Conservation (phyloP, 2,329 filamentous ascomycete species). For the Claviceps fusiformis region DNA sequence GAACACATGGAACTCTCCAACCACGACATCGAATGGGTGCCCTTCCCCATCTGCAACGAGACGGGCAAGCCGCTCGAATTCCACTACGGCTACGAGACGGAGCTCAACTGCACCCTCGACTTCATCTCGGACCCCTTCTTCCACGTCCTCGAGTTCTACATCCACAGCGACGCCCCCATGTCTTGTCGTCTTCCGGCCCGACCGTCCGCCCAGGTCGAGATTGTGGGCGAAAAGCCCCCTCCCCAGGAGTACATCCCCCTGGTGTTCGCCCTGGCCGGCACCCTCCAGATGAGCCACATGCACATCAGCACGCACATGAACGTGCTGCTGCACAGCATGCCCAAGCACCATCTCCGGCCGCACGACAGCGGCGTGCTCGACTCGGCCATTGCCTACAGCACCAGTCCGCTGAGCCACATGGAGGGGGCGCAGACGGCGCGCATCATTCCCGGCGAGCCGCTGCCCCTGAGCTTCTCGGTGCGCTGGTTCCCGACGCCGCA, state of each 20-base stretch:
- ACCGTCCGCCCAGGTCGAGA: conserved; percentile 44
- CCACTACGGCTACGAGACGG: conserved; percentile 68
- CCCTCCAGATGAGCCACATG: conserved; percentile 75
- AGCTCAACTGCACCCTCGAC: conserved; percentile 73
- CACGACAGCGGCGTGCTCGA: conserved; percentile 69
- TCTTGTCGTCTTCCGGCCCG: conserved; percentile 79
- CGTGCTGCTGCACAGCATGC: conserved; percentile 62
- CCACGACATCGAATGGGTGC: conserved; percentile 80
- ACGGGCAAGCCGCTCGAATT: conserved; percentile 72
- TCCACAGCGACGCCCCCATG: conserved; percentile 89
- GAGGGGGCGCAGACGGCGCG: conserved; percentile 40
- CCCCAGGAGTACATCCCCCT: conserved; percentile 62
- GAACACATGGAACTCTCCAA: conserved; percentile 74
- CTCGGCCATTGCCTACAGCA: conserved; percentile 75
- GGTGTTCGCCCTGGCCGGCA: conserved; percentile 79
- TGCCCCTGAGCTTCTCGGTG: conserved; percentile 68
- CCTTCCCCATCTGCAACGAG: conserved; percentile 84
- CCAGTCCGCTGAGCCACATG: conserved; percentile 54
- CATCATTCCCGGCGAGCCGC: conserved; percentile 74
- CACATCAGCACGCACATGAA: conserved; percentile 87
- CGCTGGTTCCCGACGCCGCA: conserved; percentile 72
- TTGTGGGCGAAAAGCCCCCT: conserved; percentile 35
- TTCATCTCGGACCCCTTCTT: conserved; percentile 69
- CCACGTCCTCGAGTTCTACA: conserved; percentile 90
- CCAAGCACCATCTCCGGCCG: conserved; percentile 47